A percentile compares a stretch with the other conserved stretches of the same genome.
These are phyloP conservation scores for Dunaliella primolecta DNA, from an alignment of 139 green algal genomes.

Conservation along the genomic window DNA sequence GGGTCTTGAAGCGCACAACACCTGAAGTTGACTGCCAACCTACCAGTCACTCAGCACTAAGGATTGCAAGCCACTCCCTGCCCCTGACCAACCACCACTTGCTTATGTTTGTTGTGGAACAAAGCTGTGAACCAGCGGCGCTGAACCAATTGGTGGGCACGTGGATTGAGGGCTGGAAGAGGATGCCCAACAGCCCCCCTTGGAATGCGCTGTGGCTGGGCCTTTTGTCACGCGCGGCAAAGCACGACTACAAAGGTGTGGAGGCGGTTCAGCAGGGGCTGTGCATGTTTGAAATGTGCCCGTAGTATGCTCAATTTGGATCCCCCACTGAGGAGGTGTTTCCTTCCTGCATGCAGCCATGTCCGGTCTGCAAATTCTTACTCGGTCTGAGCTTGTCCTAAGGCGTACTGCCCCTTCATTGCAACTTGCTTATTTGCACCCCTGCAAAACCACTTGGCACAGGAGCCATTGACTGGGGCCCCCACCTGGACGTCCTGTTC, in stretches of 20 bases:
- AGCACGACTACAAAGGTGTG: conserved; percentile 71
- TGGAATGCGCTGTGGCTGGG: conserved; percentile 63
- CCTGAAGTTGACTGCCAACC: not conserved
- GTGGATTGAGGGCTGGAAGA: conserved; percentile 58
- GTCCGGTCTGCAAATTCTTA: too few species aligned
- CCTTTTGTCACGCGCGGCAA: conserved; percentile 60
- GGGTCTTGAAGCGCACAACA: not conserved
- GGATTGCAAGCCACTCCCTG: too few species aligned
- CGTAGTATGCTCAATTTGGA: not conserved
- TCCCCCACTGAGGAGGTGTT: too few species aligned
- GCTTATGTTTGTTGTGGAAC: not conserved
- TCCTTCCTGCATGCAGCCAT: too few species aligned
- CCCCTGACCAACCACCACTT: not conserved
- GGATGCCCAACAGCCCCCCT: conserved; percentile 35
- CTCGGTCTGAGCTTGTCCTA: not conserved
- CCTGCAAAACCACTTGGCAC: not conserved
- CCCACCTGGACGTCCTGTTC: conserved; percentile 52
- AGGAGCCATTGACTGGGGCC: conserved; percentile 63
- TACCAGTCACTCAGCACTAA: not conserved
- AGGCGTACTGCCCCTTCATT: not conserved
- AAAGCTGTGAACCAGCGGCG: conserved; percentile 25
- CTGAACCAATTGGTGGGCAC: conserved; percentile 40
- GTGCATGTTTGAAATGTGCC: not conserved
- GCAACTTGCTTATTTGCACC: not conserved
- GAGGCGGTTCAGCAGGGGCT: not conserved